Evolutionary conservation across 2,329 filamentous ascomycete species (phyloP).

Genomic region (Colletotrichum caudatum): DNA sequence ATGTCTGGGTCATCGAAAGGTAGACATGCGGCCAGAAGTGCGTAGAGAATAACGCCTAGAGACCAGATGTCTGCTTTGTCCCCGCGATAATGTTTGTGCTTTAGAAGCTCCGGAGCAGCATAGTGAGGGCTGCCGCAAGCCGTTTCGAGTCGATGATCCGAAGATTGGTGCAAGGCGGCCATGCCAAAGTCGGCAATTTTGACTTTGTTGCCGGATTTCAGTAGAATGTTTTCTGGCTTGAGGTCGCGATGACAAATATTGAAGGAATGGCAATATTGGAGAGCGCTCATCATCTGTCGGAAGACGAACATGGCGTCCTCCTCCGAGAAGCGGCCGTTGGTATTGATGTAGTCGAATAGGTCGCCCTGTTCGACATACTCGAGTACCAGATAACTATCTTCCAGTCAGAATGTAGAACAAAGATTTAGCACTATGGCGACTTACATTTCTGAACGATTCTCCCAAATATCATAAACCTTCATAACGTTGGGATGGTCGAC

Average conservation of each 20-base stretch:
- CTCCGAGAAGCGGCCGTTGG: constrained; percentile 79
- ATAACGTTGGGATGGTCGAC: constrained; percentile 96
- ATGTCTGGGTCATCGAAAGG: constrained; percentile 82
- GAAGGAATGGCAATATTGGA: constrained; percentile 93
- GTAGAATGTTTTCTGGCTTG: constrained; percentile 96
- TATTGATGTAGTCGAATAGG: constrained; percentile 87
- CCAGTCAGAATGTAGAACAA: constrained; percentile 42
- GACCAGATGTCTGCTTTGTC: constrained; percentile 95
- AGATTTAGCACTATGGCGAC: constrained; percentile 49
- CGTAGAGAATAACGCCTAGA: constrained; percentile 89
- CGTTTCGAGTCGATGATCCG: constrained; percentile 82
- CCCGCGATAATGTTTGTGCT: constrained; percentile 81
- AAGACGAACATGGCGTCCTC: constrained; percentile 87
- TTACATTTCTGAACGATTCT: constrained; percentile 94
- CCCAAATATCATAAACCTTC: constrained; percentile 96
- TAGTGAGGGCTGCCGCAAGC: constrained; percentile 98
- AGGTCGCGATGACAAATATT: constrained; percentile 96
- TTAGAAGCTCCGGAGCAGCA: constrained; percentile 91
- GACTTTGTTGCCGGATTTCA: constrained; percentile 80
- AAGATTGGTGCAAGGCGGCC: constrained; percentile 89
- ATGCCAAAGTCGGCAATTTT: constrained; percentile 99
- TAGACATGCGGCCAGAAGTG: constrained; percentile 83
- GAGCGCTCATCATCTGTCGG: constrained; percentile 90
- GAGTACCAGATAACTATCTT: constrained; percentile 87
- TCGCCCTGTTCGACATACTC: constrained; percentile 87